Base-by-base conservation (phyloP, 2,329 filamentous ascomycete genomes). In the Leptographium wingfieldii region DNA sequence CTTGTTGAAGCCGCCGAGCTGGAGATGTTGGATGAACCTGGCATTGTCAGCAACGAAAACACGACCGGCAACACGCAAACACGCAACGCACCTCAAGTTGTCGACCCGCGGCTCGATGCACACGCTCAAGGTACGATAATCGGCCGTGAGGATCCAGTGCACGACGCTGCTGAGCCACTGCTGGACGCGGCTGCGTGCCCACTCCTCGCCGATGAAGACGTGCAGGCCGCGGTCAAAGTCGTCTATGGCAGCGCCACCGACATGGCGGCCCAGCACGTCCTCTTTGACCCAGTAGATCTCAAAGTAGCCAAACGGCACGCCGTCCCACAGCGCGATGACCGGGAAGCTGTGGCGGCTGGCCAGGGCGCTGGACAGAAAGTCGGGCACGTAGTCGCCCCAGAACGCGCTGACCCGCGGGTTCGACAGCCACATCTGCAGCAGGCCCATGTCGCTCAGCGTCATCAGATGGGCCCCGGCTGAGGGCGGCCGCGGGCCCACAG, bases 231-330 rank as follows among this genome's bases (percentile, higher is more conserved):
- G 79, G 67, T 97, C 92, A 73, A 87, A 97, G 67, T 96, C 88
- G 9, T 81, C 48, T 4, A 51, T 82, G 0, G 85, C 83, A 0
- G 55, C 55, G 0, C 60, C 61, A 70, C 84, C 79, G 4, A 95
- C 72, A 64, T 90, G 79, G 55, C 79, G 80, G 0, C 89, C 90
- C 0, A 99, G 71, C 0, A 78, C 75, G 68, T 97, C 94, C 70
- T 99, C 94, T 68, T 95, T 96, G 3, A 94, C 90, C 92, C 94
- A 99, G 74, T 99, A 99, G 40, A 99, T 81, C 75, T 99, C 94
- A 69, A 99, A 96, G 70, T 95, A 99, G 0, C 91, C 94, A 73
- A 97, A 99, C 0, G 92, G 92, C 62, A 92, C 87, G 12, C 90
- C 92, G 66, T 97, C 90, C 89, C 92, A 99, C 69, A 91, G 86